phyloP scores from a whole-genome alignment of 2,329 filamentous ascomycete species.

The Aureobasidium sp. region DNA sequence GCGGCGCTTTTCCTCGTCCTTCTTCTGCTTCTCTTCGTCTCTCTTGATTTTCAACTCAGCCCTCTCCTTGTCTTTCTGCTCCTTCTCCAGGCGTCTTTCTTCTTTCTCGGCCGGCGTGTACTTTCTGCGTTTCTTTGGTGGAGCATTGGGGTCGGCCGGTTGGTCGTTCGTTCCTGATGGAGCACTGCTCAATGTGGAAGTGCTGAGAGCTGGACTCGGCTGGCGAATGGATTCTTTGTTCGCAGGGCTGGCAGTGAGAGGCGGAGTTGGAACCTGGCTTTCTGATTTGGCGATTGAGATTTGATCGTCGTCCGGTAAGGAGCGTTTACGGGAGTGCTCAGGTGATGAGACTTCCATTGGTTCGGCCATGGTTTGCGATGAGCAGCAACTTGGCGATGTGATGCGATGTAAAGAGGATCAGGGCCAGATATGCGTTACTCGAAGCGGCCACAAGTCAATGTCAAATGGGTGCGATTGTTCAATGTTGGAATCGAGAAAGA shows the following conservation, averaged over 20 bases:
- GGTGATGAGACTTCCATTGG: conserved; percentile 4
- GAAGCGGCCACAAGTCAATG: background rate
- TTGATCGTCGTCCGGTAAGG: conserved; percentile 5
- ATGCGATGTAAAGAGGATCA: background rate
- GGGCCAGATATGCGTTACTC: background rate
- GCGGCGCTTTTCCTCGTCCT: conserved; percentile 25
- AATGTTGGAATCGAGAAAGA: conserved; percentile 2
- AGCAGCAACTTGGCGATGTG: background rate
- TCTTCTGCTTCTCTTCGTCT: conserved; percentile 21
- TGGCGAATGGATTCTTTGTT: conserved; percentile 1
- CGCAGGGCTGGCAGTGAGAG: conserved; percentile 9
- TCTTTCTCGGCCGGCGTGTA: conserved; percentile 36
- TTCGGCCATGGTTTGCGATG: background rate
- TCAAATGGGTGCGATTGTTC: background rate
- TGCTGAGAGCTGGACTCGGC: conserved; percentile 22
- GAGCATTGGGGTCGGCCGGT: background rate
- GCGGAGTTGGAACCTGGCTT: conserved; percentile 12
- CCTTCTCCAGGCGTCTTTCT: conserved; percentile 28
- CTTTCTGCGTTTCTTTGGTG: conserved; percentile 30
- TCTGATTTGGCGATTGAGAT: background rate
- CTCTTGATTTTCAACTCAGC: conserved; percentile 22
- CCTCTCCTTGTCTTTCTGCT: conserved; percentile 26
- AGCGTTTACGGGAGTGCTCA: conserved; percentile 14
- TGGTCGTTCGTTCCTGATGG: conserved; percentile 12
- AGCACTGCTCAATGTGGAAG: conserved; percentile 25